A percentile compares a stretch with the other conserved stretches of the same genome.
Conservation (phyloP, 139 green algal genomes). For the Chlorella sp. region DNA sequence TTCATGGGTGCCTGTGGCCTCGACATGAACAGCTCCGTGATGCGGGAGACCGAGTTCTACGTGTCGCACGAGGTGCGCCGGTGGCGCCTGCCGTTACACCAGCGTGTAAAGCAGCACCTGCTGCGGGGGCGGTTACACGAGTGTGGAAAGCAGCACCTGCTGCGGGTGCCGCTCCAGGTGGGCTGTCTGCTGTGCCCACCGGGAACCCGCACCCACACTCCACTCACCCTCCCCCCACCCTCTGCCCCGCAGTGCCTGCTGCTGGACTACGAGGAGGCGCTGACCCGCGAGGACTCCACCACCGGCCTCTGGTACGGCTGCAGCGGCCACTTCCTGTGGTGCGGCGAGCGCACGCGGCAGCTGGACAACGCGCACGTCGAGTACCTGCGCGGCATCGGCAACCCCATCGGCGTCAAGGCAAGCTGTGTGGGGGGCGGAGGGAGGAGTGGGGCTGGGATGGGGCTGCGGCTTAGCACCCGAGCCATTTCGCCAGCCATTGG, state of each 20-base stretch:
- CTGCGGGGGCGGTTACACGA: background rate
- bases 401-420: conserved; percentile 95
- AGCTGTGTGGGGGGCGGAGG: background rate
- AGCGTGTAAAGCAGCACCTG: background rate
- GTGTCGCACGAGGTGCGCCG: conserved; percentile 77
- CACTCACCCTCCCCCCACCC: background rate
- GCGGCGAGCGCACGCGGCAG: conserved; percentile 97
- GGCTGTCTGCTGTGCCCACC: background rate
- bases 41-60: conserved; percentile 98
- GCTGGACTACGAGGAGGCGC: conserved; percentile 95
- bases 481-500: too few relatives aligned
- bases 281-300: conserved; percentile 93
- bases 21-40: conserved; percentile 69
- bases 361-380: conserved; percentile 98
- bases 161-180: too few relatives aligned
- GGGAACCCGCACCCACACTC: background rate
- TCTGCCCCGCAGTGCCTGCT: conserved; percentile 73
- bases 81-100: too few relatives aligned
- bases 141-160: background rate
- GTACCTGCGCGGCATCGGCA: conserved; percentile 94
- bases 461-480: too few relatives aligned
- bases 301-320: conserved; percentile 91
- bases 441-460: too few relatives aligned
- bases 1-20: conserved; percentile 97
- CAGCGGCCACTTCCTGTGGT: conserved; percentile 98